Evolutionary conservation across 2,329 filamentous ascomycete species (phyloP).

Genomic region (Calycina herbarum): DNA sequence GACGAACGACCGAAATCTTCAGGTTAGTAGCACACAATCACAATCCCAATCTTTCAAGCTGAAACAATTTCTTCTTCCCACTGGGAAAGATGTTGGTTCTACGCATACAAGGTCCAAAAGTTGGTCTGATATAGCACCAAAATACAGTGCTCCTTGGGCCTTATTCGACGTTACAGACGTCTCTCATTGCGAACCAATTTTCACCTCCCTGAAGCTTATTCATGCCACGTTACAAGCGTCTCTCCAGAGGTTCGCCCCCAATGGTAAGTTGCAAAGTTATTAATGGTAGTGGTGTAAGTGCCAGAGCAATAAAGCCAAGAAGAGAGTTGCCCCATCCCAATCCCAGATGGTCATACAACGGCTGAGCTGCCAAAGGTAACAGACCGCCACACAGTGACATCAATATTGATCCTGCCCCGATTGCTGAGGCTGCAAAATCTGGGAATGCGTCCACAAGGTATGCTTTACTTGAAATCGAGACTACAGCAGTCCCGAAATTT

Average conservation of each 20-base stretch:
- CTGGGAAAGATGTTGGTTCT: not conserved
- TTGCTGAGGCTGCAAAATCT: conserved; percentile 6
- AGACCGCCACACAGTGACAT: conserved; percentile 5
- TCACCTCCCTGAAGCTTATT: not conserved
- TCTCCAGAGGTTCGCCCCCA: not conserved
- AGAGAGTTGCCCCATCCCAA: conserved; percentile 9
- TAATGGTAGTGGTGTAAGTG: conserved; percentile 5
- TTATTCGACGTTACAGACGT: not conserved
- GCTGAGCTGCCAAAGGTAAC: conserved; percentile 8
- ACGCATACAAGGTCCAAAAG: not conserved
- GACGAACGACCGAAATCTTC: not conserved
- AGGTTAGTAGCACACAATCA: not conserved
- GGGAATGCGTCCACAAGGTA: conserved; percentile 12
- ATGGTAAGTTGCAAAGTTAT: conserved; percentile 3
- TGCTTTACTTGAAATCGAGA: conserved; percentile 2
- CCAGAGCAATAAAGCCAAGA: conserved; percentile 5
- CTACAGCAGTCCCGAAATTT: conserved; percentile 2
- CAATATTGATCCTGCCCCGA: conserved; percentile 5
- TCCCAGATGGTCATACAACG: conserved; percentile 7
- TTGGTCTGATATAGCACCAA: not conserved
- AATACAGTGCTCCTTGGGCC: not conserved
- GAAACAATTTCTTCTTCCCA: not conserved
- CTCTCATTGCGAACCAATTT: not conserved
- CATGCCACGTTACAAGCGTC: conserved; percentile 1
- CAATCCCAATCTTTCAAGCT: not conserved